Conservation (phyloP, 2,329 filamentous ascomycete species). For the Verticillium albo-atrum region DNA sequence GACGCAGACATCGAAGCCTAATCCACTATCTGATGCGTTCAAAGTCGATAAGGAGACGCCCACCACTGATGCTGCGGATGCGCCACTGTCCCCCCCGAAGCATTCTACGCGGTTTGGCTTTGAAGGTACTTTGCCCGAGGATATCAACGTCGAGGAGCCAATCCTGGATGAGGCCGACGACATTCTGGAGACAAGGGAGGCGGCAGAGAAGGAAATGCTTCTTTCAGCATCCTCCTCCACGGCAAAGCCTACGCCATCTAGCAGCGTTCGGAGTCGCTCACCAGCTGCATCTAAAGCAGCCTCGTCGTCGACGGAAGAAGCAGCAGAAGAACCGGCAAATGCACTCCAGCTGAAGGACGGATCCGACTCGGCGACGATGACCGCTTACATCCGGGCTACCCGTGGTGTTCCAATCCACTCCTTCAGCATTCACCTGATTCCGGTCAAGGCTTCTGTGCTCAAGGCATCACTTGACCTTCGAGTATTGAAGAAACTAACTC, state of each 20-base stretch:
- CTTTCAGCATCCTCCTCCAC: not conserved
- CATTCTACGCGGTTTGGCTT: not conserved
- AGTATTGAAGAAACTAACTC: slow-evolving; percentile 51
- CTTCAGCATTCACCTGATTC: slow-evolving; percentile 54
- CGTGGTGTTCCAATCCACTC: slow-evolving; percentile 53
- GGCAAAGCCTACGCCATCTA: not conserved
- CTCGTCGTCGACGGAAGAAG: slow-evolving; percentile 7
- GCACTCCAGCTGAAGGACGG: slow-evolving; percentile 7
- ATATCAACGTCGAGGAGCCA: slow-evolving; percentile 44
- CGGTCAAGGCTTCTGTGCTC: slow-evolving; percentile 54
- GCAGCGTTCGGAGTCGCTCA: not conserved
- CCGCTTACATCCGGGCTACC: slow-evolving; percentile 52
- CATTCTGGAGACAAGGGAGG: slow-evolving; percentile 21
- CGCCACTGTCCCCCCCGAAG: not conserved
- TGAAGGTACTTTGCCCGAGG: slow-evolving; percentile 31
- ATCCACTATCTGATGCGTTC: not conserved
- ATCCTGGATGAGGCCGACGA: slow-evolving; percentile 17
- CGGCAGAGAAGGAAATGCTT: slow-evolving; percentile 1
- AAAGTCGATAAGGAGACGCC: not conserved
- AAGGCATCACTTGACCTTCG: slow-evolving; percentile 51
- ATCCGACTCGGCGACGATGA: slow-evolving; percentile 24
- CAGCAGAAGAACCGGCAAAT: not conserved
- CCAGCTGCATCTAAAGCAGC: not conserved
- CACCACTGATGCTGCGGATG: not conserved
- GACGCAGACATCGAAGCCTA: not conserved